Base-by-base conservation (phyloP, 352 stramenopile species). In the Phytopythium helicoides region DNA sequence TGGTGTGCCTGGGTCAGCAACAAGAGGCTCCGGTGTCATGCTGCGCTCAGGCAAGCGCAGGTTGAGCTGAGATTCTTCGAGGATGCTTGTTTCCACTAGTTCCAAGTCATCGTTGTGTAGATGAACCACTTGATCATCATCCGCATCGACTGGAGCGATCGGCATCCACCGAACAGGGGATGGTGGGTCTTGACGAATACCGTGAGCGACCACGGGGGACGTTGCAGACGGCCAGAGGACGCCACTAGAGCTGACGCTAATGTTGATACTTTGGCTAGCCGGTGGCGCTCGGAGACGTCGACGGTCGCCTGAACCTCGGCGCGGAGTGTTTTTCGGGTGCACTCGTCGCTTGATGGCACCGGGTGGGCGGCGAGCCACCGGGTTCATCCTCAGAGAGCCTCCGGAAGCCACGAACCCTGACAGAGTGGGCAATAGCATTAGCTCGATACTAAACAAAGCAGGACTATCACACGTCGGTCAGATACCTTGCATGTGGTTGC, bases 401-500 rank as follows among this genome's bases (percentile, higher is more conserved):
- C 80, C 76, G 0, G 76, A 88, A 45, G 68, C 70, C 9, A 86
- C 52, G 7, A 90, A 71, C 0, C 70, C 67, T 76, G 18, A 12
- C 16, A 14, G 33, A n/a, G 23, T 19, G 6, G 22, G 16, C 18
- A 19, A 11, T 50, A 6, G 11, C 4, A 11, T 39, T n/a, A 28
- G 14, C 34, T 22, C n/a, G 23, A 15, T 5, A 16, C 16, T 16
- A 21, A 16, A 6, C 19, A 28, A 3, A 33, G 28, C 33, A 9
- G 33, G 16, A 47, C 22, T 11, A 4, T 7, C 42, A 37, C 6
- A 2, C 3, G 39, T 19, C 39, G 31, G 15, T 15, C 12, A 16
- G 23, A 11, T 22, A 61, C 69, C 72, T 68, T 90, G 61, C 76
- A 93, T 89, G 66, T 91, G 80, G 40, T 68, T 82, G 38, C 80